Evolutionary conservation across 2,329 filamentous ascomycete genomes (phyloP).

Genomic region (Xylaria sp.): DNA sequence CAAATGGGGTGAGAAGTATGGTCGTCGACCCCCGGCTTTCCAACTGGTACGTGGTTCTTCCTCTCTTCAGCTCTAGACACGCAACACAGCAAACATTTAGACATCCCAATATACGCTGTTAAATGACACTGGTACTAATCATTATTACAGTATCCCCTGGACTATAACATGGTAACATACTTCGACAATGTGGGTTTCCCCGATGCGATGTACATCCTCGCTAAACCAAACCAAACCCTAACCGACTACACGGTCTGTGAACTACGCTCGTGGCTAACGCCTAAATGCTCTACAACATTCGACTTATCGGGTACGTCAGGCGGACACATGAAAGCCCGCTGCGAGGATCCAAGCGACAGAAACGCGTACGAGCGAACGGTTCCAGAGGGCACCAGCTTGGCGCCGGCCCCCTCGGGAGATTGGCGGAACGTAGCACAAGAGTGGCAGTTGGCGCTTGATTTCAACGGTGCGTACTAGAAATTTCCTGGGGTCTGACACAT

Average conservation of each 20-base stretch:
- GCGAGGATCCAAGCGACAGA: constrained; percentile 65
- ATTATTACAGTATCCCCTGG: constrained; percentile 60
- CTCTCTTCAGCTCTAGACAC: not conserved
- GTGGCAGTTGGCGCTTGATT: constrained; percentile 66
- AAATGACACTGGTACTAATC: constrained; percentile 10
- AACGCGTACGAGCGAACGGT: constrained; percentile 65
- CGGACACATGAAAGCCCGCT: constrained; percentile 69
- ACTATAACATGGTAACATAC: constrained; percentile 76
- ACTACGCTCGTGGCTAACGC: constrained; percentile 70
- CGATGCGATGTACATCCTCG: constrained; percentile 74
- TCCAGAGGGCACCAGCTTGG: constrained; percentile 44
- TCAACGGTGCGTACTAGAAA: constrained; percentile 55
- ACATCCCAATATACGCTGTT: not conserved
- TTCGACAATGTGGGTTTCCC: constrained; percentile 53
- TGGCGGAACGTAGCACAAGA: constrained; percentile 66
- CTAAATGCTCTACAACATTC: constrained; percentile 74
- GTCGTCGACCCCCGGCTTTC: constrained; percentile 65
- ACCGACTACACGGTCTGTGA: constrained; percentile 74
- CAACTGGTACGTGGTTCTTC: constrained; percentile 53
- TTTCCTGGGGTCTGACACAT: not conserved
- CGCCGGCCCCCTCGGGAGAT: constrained; percentile 55
- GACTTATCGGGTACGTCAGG: constrained; percentile 67
- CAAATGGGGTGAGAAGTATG: constrained; percentile 67
- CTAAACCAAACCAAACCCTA: constrained; percentile 53
- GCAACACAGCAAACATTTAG: not conserved